Base-by-base conservation (phyloP, 345 rosid species). In the Acer negundo region DNA sequence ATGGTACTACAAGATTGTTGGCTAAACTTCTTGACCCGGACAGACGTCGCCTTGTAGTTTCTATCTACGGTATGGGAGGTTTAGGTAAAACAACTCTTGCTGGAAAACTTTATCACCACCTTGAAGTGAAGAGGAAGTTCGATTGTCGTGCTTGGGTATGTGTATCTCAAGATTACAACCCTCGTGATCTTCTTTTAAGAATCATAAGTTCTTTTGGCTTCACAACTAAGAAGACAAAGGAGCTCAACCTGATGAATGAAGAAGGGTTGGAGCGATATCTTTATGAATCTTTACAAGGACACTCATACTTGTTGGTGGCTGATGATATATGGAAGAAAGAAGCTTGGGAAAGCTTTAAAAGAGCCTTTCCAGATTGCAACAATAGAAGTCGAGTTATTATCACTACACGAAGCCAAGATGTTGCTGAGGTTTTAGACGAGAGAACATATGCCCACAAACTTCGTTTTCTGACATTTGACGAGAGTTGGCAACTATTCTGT, bases 21-120 rank as follows among this genome's bases (percentile, higher is more conserved):
- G 82, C 67, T 71, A 71, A 75, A 38, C 80, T 82, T 56, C 28
- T 66, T 12, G 19, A 51, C 10, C 5, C n/a, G 4, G 84, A 70
- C 56, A 76, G 49, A 17, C 74, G 66, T 1, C 71, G 78, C 73
- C 72, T 63, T 23, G 82, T 76, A 1, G 17, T 82, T 35, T 74
- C 84, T 12, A 82, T 82, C 16, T 81, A 75, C 17, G 81, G 84
- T 0, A 78, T 82, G 84, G 81, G 79, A 3, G 82, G 82, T 59
- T 63, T 80, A 9, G 82, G 82, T 2, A 80, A 80, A 72, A 80
- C 82, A 5, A 80, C 82, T 47, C 81, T 78, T 9, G 81, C 81
- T 2, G 74, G 64, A 40, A 78, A 64, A 67, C 74, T 81, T 3
- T 81, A 74, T 58, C 78, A 77, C 64, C 68, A 58, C 63, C 58